Evolutionary conservation across 1,139 yeast species (phyloP).

Genomic region (Wickerhamomyces sp.): DNA sequence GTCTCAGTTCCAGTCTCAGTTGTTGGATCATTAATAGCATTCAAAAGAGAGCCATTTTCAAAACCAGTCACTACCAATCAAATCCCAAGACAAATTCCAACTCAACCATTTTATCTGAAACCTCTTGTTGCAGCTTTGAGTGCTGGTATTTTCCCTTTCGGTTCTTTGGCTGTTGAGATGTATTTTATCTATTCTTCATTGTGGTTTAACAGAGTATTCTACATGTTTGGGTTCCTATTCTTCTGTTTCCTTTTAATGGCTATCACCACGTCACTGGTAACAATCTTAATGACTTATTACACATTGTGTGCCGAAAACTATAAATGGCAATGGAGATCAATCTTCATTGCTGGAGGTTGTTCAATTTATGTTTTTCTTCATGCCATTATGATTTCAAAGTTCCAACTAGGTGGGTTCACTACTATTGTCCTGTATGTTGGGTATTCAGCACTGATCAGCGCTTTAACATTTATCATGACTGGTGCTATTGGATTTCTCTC

Average conservation of each 20-base stretch:
- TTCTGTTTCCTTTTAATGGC: conserved; percentile 81
- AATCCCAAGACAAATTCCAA: conserved; percentile 93
- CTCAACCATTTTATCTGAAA: conserved; percentile 80
- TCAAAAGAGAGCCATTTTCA: conserved; percentile 51
- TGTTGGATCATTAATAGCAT: conserved; percentile 73
- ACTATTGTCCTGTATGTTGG: conserved; percentile 80
- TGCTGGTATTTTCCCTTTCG: conserved; percentile 92
- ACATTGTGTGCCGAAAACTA: conserved; percentile 87
- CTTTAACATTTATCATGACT: conserved; percentile 72
- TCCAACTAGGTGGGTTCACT: conserved; percentile 66
- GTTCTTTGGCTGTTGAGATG: conserved; percentile 91
- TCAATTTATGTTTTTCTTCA: conserved; percentile 80
- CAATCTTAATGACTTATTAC: conserved; percentile 77
- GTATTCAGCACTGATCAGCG: conserved; percentile 72
- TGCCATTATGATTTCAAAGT: conserved; percentile 68
- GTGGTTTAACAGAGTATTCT: conserved; percentile 92
- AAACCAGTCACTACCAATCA: conserved; percentile 84
- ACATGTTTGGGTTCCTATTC: conserved; percentile 96
- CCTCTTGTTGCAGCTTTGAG: conserved; percentile 63
- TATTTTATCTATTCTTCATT: conserved; percentile 80
- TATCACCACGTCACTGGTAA: conserved; percentile 75
- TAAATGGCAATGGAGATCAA: conserved; percentile 96
- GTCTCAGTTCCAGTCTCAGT: conserved; percentile 82
- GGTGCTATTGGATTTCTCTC: conserved; percentile 86
- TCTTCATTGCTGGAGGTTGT: conserved; percentile 87